Conservation (phyloP, 768 basidiomycete species). For the Russula ochroleuca region DNA sequence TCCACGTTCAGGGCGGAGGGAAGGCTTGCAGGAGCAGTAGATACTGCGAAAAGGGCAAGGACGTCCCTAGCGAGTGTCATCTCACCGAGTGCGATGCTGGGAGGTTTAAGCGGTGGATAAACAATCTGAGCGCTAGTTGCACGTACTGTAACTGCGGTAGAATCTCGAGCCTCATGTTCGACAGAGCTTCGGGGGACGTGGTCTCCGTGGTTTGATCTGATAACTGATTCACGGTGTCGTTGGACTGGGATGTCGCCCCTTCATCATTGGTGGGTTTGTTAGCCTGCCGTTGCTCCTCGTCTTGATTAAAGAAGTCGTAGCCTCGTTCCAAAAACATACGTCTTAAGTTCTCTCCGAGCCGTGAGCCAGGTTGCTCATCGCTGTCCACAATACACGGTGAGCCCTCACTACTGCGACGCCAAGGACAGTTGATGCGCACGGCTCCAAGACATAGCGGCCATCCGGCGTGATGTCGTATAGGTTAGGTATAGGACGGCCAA, state of each 20-base stretch:
- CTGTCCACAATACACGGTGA: slow-evolving; percentile 27
- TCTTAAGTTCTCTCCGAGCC: slow-evolving; percentile 60
- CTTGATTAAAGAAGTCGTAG: slow-evolving; percentile 64
- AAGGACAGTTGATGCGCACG: slow-evolving; percentile 44
- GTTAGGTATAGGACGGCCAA: slow-evolving; percentile 55
- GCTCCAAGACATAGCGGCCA: slow-evolving; percentile 65
- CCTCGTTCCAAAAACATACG: slow-evolving; percentile 75
- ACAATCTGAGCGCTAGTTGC: neutral
- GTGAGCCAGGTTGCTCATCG: slow-evolving; percentile 49
- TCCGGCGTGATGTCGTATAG: slow-evolving; percentile 67
- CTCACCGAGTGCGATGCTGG: slow-evolving; percentile 71
- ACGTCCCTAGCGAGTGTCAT: slow-evolving; percentile 75
- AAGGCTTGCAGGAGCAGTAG: slow-evolving; percentile 24
- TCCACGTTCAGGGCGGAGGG: neutral
- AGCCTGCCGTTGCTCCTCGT: slow-evolving; percentile 31
- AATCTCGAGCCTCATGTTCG: slow-evolving; percentile 69
- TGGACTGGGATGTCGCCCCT: slow-evolving; percentile 31
- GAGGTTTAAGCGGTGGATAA: neutral
- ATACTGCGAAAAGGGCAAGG: slow-evolving; percentile 52
- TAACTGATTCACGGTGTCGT: slow-evolving; percentile 33
- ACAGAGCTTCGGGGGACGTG: slow-evolving; percentile 72
- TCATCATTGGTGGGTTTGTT: slow-evolving; percentile 24
- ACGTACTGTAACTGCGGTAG: slow-evolving; percentile 70
- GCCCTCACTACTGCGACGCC: slow-evolving; percentile 8
- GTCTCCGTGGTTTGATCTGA: slow-evolving; percentile 38